Percentiles rank a stretch among this genome's conserved stretches.
phyloP scores from a whole-genome alignment of 768 basidiomycete genomes.

The Suillus decipiens region DNA sequence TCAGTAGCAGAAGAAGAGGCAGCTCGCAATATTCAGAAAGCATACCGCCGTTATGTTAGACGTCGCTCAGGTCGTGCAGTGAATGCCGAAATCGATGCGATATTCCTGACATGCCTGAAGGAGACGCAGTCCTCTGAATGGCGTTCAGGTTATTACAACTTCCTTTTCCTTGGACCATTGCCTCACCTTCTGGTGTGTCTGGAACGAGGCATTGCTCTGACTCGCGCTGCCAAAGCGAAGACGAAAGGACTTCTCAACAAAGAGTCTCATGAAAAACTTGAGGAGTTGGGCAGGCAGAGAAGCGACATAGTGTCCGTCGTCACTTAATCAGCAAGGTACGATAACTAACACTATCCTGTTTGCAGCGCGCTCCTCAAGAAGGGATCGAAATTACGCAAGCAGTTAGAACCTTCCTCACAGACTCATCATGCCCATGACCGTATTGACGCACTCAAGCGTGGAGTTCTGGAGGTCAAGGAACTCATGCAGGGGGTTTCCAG shows the following conservation, averaged over 20 bases:
- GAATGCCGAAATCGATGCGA: conserved; percentile 21
- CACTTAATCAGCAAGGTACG: neutral
- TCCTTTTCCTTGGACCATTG: conserved; percentile 38
- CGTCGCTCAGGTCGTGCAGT: conserved; percentile 17
- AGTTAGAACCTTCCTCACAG: conserved; percentile 31
- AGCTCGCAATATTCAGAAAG: conserved; percentile 25
- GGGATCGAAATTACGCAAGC: conserved; percentile 29
- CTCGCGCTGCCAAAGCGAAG: conserved; percentile 31
- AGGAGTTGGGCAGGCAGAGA: conserved; percentile 31
- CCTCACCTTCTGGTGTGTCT: conserved; percentile 45
- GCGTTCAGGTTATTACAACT: conserved; percentile 34
- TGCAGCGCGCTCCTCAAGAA: conserved; percentile 31
- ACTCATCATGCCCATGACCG: conserved; percentile 29
- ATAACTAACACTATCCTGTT: neutral
- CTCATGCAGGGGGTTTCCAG: conserved; percentile 31
- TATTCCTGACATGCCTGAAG: conserved; percentile 33
- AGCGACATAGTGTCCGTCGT: conserved; percentile 36
- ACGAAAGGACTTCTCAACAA: conserved; percentile 31
- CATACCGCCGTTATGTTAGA: conserved; percentile 16
- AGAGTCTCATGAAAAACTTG: conserved; percentile 37
- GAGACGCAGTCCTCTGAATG: conserved; percentile 30
- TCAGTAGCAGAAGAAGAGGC: conserved; percentile 30
- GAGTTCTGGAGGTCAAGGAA: conserved; percentile 28
- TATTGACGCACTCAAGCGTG: conserved; percentile 26
- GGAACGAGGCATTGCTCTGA: conserved; percentile 31